Base-by-base conservation (phyloP, 75 land plant species). In the Isoetes taiwanensis region DNA sequence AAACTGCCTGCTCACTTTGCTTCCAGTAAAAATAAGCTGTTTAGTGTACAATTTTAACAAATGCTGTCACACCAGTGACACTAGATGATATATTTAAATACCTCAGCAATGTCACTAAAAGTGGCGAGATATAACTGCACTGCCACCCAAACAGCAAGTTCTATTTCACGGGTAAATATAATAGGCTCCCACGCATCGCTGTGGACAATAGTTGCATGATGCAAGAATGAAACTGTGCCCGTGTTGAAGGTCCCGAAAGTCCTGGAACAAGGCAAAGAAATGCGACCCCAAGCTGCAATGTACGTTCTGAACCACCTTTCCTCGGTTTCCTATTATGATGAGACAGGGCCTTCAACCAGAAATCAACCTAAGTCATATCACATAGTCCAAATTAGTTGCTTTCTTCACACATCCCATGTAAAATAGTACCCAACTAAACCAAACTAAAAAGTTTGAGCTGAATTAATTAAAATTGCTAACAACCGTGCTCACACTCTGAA, bases 261-360 rank as follows among this genome's bases (percentile, higher is more conserved):
- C 76, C 76, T 31, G 77, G 76, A 17, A 72, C 76, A 26, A 75
- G 54, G 27, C 76, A 75, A 1, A 75, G 54, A 46, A 72, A 75
- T 9, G 76, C 48, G 39, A 75, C 57, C 25, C 77, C 77, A 46
- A 75, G 64, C 52, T 60, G 63, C 56, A 75, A 55, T 23, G 43
- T 72, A 10, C 69, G 64, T 28, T 57, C 34, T 28, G 70, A 46
- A 40, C 38, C 46, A 46, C 53, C 46, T 12, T 17, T 35, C 10
- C 11, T 20, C n/a, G 27, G 31, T 16, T 26, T 33, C n/a, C 5
- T 10, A 5, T 3, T 10, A 25, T 32, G 35, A 12, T 25, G 16
- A 28, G 25, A 3, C 21, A 46, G 25, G 17, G 67, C 56, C 14
- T 64, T 70, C 30, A 70, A 46, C 72, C 72, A 70, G 34, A 70